Percentiles rank a stretch among this genome's conserved stretches.
These are phyloP conservation scores for Pseudopyricularia javanii DNA, from an alignment of 2,329 filamentous ascomycete species.

Conservation along the genomic window DNA sequence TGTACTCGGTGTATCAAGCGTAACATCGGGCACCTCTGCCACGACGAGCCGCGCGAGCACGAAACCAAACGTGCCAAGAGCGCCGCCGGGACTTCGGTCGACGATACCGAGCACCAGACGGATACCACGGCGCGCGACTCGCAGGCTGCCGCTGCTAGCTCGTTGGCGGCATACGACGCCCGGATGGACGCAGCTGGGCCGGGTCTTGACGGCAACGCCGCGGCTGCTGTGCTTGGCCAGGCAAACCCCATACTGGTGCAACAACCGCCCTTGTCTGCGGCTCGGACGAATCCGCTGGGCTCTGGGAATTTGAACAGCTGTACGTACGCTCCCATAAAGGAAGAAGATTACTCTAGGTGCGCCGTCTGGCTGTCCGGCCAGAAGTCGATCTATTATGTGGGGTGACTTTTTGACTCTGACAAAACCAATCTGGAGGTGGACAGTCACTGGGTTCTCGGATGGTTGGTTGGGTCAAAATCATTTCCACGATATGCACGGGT, in stretches of 20 bases:
- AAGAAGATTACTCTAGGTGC: too few relatives aligned
- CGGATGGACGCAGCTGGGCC: conserved; percentile 11
- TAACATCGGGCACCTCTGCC: conserved; percentile 96
- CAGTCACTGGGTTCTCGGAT: conserved; percentile 70
- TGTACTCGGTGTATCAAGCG: conserved; percentile 97
- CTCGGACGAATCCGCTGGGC: conserved; percentile 47
- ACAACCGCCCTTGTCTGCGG: conserved; percentile 37
- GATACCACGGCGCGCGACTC: conserved; percentile 21
- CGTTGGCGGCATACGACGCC: conserved; percentile 38
- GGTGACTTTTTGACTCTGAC: conserved; percentile 2
- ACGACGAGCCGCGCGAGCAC: conserved; percentile 88
- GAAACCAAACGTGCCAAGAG: conserved; percentile 69
- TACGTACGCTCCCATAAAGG: conserved; percentile 37
- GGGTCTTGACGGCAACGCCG: conserved; percentile 27
- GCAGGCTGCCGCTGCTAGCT: conserved; percentile 25
- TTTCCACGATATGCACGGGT: conserved; percentile 88
- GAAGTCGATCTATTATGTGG: background rate
- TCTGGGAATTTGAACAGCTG: conserved; percentile 58
- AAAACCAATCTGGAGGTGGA: background rate
- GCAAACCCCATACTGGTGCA: conserved; percentile 54
- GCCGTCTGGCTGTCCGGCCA: background rate
- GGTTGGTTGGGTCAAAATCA: conserved; percentile 75
- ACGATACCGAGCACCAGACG: conserved; percentile 46
- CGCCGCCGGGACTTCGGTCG: conserved; percentile 43
- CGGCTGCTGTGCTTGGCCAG: conserved; percentile 31